Conservation (phyloP, 495 filamentous ascomycete genomes). For the Penicillium silybi region DNA sequence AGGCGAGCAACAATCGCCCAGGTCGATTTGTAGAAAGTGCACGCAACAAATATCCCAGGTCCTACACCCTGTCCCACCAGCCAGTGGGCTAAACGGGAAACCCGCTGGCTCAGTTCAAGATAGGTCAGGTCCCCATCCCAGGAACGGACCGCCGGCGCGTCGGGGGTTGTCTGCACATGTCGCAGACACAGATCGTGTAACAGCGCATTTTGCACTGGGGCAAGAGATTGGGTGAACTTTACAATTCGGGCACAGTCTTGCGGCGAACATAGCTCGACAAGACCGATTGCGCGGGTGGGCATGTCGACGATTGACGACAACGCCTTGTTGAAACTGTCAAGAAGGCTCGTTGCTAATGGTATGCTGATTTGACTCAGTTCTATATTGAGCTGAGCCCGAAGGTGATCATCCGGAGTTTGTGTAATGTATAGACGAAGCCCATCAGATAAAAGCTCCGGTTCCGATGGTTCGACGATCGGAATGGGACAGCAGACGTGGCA, state of each 20-base stretch:
- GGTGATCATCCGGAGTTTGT: constrained; percentile 3
- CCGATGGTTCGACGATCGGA: background rate
- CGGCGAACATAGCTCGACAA: constrained; percentile 9
- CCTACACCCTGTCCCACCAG: constrained; percentile 21
- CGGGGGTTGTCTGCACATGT: background rate
- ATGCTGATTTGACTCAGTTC: background rate
- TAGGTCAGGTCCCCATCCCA: constrained; percentile 21
- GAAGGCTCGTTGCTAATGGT: constrained; percentile 13
- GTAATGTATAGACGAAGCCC: constrained; percentile 10
- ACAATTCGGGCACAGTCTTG: constrained; percentile 9
- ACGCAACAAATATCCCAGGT: constrained; percentile 41
- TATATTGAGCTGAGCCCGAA: constrained; percentile 9
- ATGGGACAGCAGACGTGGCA: constrained; percentile 9
- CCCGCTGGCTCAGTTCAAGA: constrained; percentile 6
- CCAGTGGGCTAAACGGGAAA: constrained; percentile 7
- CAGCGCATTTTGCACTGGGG: constrained; percentile 9
- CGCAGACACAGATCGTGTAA: background rate
- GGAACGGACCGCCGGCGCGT: constrained; percentile 12
- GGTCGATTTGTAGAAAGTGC: constrained; percentile 55
- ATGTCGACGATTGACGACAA: constrained; percentile 5
- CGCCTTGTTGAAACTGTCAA: constrained; percentile 16
- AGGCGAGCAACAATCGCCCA: constrained; percentile 38
- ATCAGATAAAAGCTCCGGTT: background rate
- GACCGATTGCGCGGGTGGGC: constrained; percentile 2
- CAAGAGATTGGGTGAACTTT: constrained; percentile 4